Percentiles rank a stretch among this genome's conserved stretches.
phyloP scores from a whole-genome alignment of 352 stramenopile genomes.

The Phytophthora hybrid region DNA sequence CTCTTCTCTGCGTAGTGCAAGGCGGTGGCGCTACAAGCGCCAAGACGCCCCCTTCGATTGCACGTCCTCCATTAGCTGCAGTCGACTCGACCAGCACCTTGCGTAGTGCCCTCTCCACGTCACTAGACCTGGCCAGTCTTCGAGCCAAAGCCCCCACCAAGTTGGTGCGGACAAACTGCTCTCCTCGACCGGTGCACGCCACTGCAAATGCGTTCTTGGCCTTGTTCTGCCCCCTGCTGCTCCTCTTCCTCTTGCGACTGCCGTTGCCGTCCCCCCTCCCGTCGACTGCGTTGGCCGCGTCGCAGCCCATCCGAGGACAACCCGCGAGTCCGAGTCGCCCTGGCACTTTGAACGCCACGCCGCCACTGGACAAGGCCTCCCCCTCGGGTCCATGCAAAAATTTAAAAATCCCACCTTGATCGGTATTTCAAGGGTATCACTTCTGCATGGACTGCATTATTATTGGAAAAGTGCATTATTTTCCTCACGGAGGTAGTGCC shows the following conservation, averaged over 20 bases:
- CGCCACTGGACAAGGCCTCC: slow-evolving; percentile 72
- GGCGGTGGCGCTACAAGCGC: slow-evolving; percentile 32
- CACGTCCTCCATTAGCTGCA: slow-evolving; percentile 45
- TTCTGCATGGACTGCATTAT: too few relatives aligned
- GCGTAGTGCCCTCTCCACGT: slow-evolving; percentile 41
- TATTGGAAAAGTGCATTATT: too few relatives aligned
- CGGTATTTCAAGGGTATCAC: too few relatives aligned
- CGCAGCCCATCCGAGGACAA: slow-evolving; percentile 70
- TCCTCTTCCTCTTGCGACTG: slow-evolving; percentile 35
- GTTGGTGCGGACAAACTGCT: slow-evolving; percentile 69
- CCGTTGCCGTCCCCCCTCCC: too few relatives aligned
- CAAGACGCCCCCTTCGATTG: slow-evolving; percentile 66
- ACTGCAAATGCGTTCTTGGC: slow-evolving; percentile 55
- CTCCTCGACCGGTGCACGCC: slow-evolving; percentile 68
- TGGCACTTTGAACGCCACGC: slow-evolving; percentile 70
- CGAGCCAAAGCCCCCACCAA: slow-evolving; percentile 47
- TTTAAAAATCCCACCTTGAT: too few relatives aligned
- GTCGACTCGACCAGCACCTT: slow-evolving; percentile 45
- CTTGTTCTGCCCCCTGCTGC: background rate
- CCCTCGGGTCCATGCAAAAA: slow-evolving; percentile 65
- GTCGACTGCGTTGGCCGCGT: slow-evolving; percentile 45
- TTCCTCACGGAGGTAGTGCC: too few relatives aligned
- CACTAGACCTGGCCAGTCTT: slow-evolving; percentile 34
- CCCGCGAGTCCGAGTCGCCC: slow-evolving; percentile 72
- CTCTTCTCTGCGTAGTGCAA: background rate